A percentile compares a stretch with the other conserved stretches of the same genome.
Conservation (phyloP, 1,284 basidiomycete species). For the Caloboletus inedulis region DNA sequence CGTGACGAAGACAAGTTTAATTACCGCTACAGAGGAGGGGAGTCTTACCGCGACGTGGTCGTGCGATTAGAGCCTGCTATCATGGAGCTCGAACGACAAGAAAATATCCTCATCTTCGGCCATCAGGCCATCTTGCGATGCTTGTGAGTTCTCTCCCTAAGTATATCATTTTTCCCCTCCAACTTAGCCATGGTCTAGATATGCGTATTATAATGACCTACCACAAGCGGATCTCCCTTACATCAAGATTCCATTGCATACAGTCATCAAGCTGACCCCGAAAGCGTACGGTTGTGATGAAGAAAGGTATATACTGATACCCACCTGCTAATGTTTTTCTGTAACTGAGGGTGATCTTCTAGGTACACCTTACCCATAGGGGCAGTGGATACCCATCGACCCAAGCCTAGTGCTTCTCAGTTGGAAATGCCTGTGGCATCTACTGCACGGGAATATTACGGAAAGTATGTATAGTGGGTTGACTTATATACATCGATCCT, state of each 20-base stretch:
- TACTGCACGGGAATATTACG: constrained; percentile 32
- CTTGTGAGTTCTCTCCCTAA: constrained; percentile 50
- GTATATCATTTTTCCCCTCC: not conserved
- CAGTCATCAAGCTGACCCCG: constrained; percentile 96
- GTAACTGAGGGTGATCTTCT: constrained; percentile 7
- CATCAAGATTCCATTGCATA: constrained; percentile 96
- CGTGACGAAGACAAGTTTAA: constrained; percentile 99
- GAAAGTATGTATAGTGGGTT: constrained; percentile 18
- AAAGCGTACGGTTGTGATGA: constrained; percentile 99
- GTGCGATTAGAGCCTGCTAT: constrained; percentile 96
- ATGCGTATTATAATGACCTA: constrained; percentile 93
- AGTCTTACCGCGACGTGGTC: constrained; percentile 96
- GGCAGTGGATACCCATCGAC: constrained; percentile 91
- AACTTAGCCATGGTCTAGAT: constrained; percentile 42
- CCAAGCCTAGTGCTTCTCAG: constrained; percentile 59
- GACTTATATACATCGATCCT: not conserved
- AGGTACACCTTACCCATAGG: constrained; percentile 84
- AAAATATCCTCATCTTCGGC: constrained; percentile 95
- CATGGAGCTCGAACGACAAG: constrained; percentile 97
- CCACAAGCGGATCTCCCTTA: constrained; percentile 95
- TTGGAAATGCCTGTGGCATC: constrained; percentile 15
- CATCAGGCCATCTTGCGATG: constrained; percentile 96
- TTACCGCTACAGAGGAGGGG: constrained; percentile 93
- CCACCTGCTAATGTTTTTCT: not conserved
- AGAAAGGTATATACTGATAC: constrained; percentile 59